Percentiles rank a stretch among this genome's conserved stretches.
phyloP scores from a whole-genome alignment of 164 flowering plant genomes.

The Echeveria elegans region DNA sequence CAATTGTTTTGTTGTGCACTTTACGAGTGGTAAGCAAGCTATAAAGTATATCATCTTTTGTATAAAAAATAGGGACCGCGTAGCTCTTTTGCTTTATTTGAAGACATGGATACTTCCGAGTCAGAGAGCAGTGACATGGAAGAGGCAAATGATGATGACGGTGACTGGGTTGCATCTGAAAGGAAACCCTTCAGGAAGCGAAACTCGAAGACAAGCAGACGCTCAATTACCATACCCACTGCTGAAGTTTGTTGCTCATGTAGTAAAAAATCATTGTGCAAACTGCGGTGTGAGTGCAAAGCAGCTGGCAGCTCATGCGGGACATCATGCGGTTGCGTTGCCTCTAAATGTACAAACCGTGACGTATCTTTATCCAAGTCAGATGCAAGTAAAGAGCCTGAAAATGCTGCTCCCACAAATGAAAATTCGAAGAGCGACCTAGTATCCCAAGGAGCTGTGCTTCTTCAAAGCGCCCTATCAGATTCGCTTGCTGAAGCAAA shows the following conservation, averaged over 20 bases:
- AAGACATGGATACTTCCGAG: constrained; percentile 90
- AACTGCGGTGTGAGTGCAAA: constrained; percentile 74
- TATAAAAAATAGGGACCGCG: constrained; percentile 33
- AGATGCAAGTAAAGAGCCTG: constrained; percentile 21
- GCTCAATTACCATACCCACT: not conserved
- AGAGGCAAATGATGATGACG: constrained; percentile 24
- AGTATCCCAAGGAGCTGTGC: constrained; percentile 65
- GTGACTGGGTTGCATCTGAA: constrained; percentile 43
- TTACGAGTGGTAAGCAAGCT: not conserved
- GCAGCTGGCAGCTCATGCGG: constrained; percentile 39
- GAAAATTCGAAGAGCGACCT: constrained; percentile 29
- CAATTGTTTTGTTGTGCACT: not conserved
- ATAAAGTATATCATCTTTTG: not conserved
- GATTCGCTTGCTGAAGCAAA: constrained; percentile 36
- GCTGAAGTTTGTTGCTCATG: constrained; percentile 58
- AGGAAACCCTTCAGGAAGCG: constrained; percentile 24
- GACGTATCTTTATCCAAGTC: constrained; percentile 12
- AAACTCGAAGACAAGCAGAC: constrained; percentile 16
- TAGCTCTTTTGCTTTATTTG: constrained; percentile 34
- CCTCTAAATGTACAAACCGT: constrained; percentile 55
- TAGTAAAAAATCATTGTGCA: constrained; percentile 52
- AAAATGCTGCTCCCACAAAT: constrained; percentile 11
- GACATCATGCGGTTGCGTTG: constrained; percentile 47
- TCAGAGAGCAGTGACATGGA: constrained; percentile 44
- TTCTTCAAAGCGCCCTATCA: constrained; percentile 59